These are phyloP conservation scores for Musa schizocarpa DNA, from an alignment of 176 grass and related monocot genomes.

Conservation along the genomic window DNA sequence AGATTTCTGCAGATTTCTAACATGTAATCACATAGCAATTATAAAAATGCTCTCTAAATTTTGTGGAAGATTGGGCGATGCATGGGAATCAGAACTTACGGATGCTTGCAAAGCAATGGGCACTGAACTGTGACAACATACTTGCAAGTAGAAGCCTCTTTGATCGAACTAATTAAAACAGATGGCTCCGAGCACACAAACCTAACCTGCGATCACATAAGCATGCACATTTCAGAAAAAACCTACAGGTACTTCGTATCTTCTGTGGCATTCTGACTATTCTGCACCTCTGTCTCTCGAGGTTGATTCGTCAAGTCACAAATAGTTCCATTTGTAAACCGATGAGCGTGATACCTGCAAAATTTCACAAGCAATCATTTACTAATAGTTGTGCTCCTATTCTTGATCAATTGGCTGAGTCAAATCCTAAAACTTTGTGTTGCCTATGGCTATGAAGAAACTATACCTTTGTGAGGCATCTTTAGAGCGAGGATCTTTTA, in stretches of 20 bases:
- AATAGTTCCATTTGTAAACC: slow-evolving; percentile 75
- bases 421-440: neutral
- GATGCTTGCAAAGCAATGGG: slow-evolving; percentile 91
- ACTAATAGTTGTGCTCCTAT: neutral
- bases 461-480: slow-evolving; percentile 72
- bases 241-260: neutral
- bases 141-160: slow-evolving; percentile 91
- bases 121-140: slow-evolving; percentile 71
- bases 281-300: slow-evolving; percentile 67
- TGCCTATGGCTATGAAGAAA: neutral
- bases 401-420: neutral
- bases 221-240: neutral
- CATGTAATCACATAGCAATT: too few species aligned
- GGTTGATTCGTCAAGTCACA: slow-evolving; percentile 79
- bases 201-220: slow-evolving; percentile 49
- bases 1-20: too few species aligned
- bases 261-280: neutral
- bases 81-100: slow-evolving; percentile 34
- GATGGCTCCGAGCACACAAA: slow-evolving; percentile 72
- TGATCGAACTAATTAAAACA: slow-evolving; percentile 74
- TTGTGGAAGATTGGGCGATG: too few species aligned
- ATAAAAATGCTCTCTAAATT: too few species aligned
- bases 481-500: slow-evolving; percentile 39
- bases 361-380: neutral
- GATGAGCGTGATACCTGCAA: slow-evolving; percentile 79